phyloP scores from a whole-genome alignment of 179 eudicot species.

The Drosera spatulata region DNA sequence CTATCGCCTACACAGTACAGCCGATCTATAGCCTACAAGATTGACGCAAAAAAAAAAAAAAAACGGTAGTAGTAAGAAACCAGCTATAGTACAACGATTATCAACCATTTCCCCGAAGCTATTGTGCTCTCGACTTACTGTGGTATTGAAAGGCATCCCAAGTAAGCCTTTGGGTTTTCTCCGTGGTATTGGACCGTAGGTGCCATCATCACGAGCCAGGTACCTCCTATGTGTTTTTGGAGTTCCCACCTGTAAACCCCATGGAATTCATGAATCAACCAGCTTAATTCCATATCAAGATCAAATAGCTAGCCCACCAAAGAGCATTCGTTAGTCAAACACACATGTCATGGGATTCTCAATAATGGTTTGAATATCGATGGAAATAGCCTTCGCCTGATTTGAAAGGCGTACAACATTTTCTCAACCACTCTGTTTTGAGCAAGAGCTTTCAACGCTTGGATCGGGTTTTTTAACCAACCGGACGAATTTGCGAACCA shows the following conservation, averaged over 20 bases:
- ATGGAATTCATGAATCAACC: neutral
- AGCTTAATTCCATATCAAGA: neutral
- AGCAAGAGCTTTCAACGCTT: too few relatives aligned
- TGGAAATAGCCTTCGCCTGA: too few relatives aligned
- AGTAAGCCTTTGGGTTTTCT: constrained; percentile 66
- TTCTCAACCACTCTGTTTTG: too few relatives aligned
- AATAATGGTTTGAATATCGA: too few relatives aligned
- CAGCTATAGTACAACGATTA: neutral
- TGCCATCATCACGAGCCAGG: constrained; percentile 97
- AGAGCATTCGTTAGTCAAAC: too few relatives aligned
- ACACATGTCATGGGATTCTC: too few relatives aligned
- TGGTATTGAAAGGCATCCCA: constrained; percentile 99
- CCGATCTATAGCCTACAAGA: constrained; percentile 71
- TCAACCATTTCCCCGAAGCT: neutral
- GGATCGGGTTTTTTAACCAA: too few relatives aligned
- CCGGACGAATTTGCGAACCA: too few relatives aligned
- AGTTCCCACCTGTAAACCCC: constrained; percentile 65
- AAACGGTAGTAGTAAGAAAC: neutral
- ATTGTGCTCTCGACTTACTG: constrained; percentile 38
- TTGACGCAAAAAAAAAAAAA: constrained; percentile 8
- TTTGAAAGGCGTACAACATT: too few relatives aligned
- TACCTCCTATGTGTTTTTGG: constrained; percentile 96
- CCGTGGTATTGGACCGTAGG: constrained; percentile 98
- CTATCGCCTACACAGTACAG: constrained; percentile 99
- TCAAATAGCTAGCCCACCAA: neutral